phyloP scores from a whole-genome alignment of 2,329 filamentous ascomycete species.

The Neofusicoccum cordaticola region DNA sequence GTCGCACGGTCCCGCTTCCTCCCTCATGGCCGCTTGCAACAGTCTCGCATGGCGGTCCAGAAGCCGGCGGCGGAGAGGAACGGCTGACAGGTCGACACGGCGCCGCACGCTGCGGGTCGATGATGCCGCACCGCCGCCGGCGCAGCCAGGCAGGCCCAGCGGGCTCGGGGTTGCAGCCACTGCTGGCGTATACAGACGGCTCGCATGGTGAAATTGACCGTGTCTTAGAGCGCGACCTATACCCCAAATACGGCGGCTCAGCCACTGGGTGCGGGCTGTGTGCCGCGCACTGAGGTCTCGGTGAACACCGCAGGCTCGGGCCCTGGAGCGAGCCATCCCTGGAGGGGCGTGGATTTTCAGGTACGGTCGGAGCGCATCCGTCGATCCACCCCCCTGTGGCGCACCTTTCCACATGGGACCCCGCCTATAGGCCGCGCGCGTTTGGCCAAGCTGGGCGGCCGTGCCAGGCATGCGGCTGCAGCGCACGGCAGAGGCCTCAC shows the following conservation, averaged over 20 bases:
- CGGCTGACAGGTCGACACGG: not conserved
- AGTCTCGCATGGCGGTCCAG: not conserved
- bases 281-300: conserved; percentile 11
- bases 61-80: not conserved
- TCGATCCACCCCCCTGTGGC: conserved; percentile 14
- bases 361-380: conserved; percentile 14
- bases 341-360: conserved; percentile 9
- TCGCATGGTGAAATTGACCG: not conserved
- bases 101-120: not conserved
- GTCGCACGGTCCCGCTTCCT: conserved; percentile 10
- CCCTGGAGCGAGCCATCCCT: conserved; percentile 6
- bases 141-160: not conserved
- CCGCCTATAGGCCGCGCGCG: conserved; percentile 5
- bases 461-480: conserved; percentile 1
- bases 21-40: not conserved
- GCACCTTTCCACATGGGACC: conserved; percentile 7
- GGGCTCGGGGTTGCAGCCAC: too few species aligned
- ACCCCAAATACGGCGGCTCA: conserved; percentile 4
- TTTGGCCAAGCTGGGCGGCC: not conserved
- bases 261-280: conserved; percentile 9
- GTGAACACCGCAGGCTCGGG: conserved; percentile 11
- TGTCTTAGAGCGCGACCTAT: conserved; percentile 5
- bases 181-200: not conserved
- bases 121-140: not conserved
- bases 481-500: not conserved